Base-by-base conservation (phyloP, 768 basidiomycete species). In the Coprinellus aureogranulatus region DNA sequence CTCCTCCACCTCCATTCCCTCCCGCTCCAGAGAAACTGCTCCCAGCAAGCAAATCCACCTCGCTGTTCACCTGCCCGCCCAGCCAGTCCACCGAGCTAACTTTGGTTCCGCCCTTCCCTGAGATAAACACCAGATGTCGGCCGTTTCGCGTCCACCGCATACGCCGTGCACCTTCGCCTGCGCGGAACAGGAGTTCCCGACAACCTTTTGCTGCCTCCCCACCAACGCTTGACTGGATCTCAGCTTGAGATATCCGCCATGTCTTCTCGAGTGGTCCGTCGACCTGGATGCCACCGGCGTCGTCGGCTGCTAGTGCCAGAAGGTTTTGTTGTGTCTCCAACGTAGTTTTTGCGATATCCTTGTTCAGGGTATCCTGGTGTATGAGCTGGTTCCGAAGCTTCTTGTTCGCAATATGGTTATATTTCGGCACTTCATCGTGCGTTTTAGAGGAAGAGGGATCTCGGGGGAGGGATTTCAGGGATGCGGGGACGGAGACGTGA, bases 81-180 rank as follows among this genome's bases (percentile, higher is more conserved):
- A 58, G 1, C 57, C 57, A 58, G 31, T 58, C 57, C 41, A 58
- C 57, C 22, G 34, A 41, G 20, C 41, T 45, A 22, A 58, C 48
- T n/a, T 22, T 53, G 23, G 23, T 53, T 27, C 52, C 52, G 52
- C 42, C 50, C 26, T 58, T 58, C 6, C 57, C 57, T 5, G 26
- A 40, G 30, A 53, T 47, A 34, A 58, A 53, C 12, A 58, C 44
- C 20, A 58, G 50, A 40, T 58, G 92, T 90, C 93, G 80, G 63
- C 97, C 97, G 67, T 99, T 96, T 63, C 89, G 77, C 22, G 93
- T 92, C 74, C 95, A 97, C 62, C 92, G 81, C 40, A 87, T 81
- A 47, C 85, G 77, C 67, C 96, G 96, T 2, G 89, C 89, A 0
- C 96, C 96, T 12, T 88, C 88, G 58, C 40, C 48, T 2, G 50